Base-by-base conservation (phyloP, 2,329 filamentous ascomycete genomes). In the Podosphaera fusca region DNA sequence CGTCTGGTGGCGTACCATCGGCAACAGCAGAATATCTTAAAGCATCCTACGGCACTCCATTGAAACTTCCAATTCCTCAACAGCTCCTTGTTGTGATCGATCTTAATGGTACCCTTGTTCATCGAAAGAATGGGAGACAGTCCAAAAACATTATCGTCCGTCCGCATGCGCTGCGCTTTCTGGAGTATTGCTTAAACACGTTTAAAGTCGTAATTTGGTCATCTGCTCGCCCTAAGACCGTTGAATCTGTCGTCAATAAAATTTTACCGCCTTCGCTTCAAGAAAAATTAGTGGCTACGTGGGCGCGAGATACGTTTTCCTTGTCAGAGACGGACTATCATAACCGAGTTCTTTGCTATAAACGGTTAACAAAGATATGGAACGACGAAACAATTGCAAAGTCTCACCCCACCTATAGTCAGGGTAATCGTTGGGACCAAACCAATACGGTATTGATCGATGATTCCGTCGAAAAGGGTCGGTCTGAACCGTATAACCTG, bases 151-250 rank as follows among this genome's bases (percentile, higher is more conserved):
- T 88, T 66, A 70, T 80, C 49, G 70, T 75, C 61, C 83, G 92
- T 0, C 85, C 85, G 0, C 75, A 81, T 61, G 76, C 92, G 0
- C 64, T 71, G 2, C 62, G 71, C 0, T 95, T 98, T 68, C 71
- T 96, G 2, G 65, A 75, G 34, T 87, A 88, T 67, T 78, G 89
- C 62, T 75, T 94, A 62, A 70, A 77, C 10, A 81, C 82, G 58
- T 90, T 94, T 71, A 73, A 74, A 56, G 83, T 95, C 35, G 87
- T 88, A 71, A 79, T 96, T 58, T 98, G 90, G 88, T 94, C 90
- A 1, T 94, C 87, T 5, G 88, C 90, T 0, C 78, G 75, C 29
- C 82, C 81, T 0, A 69, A 76, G 0, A 95, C 92, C 61, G 87
- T 95, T 12, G 62, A 69, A 7, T 71, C 70, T 40, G 85, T 94